Base-by-base conservation (phyloP, 805 yeast species). In the Candida sphagnicola region DNA sequence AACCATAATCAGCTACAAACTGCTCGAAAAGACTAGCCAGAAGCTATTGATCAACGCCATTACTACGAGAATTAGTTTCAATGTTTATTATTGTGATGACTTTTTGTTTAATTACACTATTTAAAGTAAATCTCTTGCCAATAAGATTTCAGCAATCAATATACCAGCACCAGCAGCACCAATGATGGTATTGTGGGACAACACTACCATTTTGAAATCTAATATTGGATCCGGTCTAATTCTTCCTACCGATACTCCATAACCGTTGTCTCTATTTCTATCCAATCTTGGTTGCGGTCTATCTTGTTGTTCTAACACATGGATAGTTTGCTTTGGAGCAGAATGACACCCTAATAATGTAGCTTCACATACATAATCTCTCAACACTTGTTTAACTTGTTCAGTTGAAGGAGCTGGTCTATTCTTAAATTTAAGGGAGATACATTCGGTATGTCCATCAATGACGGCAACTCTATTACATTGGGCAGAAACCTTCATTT, bases 111-210 rank as follows among this genome's bases (percentile, higher is more conserved):
- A n/a, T n/a, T 21, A 21, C 11, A 21, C 29, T 28, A 24, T 15
- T 40, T 75, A 89, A 46, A 91, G 74, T 49, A 87, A 64, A 44
- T 78, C 74, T 69, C 84, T 89, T 43, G 90, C 90, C 43, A 77
- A 65, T 53, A 93, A 74, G 39, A 89, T 73, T 71, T 93, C 99
- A 38, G 95, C 99, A 60, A 93, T 93, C 63, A 93, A 78, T 44
- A 93, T 75, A 63, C 99, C 99, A 6, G 97, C 85, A 61, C 99
- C 99, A 18, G 99, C 99, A 56, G 99, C 99, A 57, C 99, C 99
- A 50, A 93, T 87, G 54, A 93, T 77, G 39, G 99, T 93, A 75
- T 93, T 93, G 66, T 93, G 99, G 18, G 97, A 90, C 49, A 93
- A 72, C n/a, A 89, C 93, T 39, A 93, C 96, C 90, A 93, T 91